These are phyloP conservation scores for Cylindrotheca fusiformis DNA, from an alignment of 108 stramenopile species.

Conservation along the genomic window DNA sequence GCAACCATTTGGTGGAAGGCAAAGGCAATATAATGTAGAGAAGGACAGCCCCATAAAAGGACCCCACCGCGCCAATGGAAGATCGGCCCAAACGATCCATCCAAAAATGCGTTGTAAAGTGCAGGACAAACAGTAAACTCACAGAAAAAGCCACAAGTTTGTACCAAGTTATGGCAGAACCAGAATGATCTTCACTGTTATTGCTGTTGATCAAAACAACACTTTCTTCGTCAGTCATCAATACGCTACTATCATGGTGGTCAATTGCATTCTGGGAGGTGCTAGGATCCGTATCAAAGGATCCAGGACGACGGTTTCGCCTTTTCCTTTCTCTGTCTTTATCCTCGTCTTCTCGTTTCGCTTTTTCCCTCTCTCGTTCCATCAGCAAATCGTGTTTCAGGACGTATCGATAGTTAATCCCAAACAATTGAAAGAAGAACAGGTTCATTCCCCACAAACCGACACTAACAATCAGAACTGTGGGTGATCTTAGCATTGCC, in stretches of 20 bases:
- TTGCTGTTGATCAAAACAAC: too few relatives aligned
- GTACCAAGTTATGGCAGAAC: constrained; percentile 44
- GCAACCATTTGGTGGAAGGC: constrained; percentile 62
- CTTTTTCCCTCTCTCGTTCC: constrained; percentile 29
- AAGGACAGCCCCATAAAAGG: constrained; percentile 59
- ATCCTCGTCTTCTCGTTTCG: constrained; percentile 3
- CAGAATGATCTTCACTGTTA: neutral
- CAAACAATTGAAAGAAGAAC: constrained; percentile 72
- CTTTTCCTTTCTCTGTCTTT: neutral
- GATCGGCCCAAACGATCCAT: constrained; percentile 57
- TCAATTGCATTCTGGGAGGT: neutral
- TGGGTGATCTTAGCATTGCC: constrained; percentile 78
- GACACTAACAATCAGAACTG: constrained; percentile 73
- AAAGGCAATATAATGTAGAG: constrained; percentile 58
- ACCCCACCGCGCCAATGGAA: constrained; percentile 72
- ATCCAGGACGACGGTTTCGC: neutral
- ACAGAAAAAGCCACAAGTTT: constrained; percentile 58
- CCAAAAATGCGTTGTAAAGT: constrained; percentile 60
- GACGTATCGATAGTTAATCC: constrained; percentile 74
- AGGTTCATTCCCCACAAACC: constrained; percentile 90
- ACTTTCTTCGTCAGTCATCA: neutral
- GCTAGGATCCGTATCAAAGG: neutral
- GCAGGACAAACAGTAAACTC: constrained; percentile 52
- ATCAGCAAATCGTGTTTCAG: constrained; percentile 68
- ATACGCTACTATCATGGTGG: too few relatives aligned